Conservation (phyloP, 768 basidiomycete genomes). For the Trichaptum fuscoviolaceum region DNA sequence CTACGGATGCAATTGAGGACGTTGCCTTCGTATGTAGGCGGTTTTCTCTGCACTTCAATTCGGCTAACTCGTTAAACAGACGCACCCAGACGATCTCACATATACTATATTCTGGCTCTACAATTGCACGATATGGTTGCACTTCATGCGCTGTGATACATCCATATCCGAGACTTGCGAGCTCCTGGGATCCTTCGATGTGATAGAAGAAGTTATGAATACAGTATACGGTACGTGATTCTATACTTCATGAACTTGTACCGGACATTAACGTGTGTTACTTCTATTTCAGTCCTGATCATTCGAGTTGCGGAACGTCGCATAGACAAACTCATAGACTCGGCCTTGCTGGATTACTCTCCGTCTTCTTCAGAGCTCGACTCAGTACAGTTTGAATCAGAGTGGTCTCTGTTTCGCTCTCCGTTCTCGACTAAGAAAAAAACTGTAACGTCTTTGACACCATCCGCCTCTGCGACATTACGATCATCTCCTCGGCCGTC, state of each 20-base stretch:
- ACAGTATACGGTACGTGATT: slow-evolving; percentile 77
- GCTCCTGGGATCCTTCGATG: slow-evolving; percentile 73
- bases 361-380: slow-evolving; percentile 76
- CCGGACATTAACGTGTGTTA: slow-evolving; percentile 10
- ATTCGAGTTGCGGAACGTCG: slow-evolving; percentile 87
- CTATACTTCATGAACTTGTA: background rate
- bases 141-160: slow-evolving; percentile 83
- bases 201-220: slow-evolving; percentile 90
- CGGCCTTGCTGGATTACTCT: slow-evolving; percentile 76
- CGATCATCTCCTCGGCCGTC: slow-evolving; percentile 29
- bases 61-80: slow-evolving; percentile 37
- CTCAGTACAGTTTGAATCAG: slow-evolving; percentile 87
- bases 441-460: slow-evolving; percentile 22
- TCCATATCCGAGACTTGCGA: slow-evolving; percentile 77
- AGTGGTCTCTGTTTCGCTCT: slow-evolving; percentile 87
- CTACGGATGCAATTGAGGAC: slow-evolving; percentile 89
- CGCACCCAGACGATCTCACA: slow-evolving; percentile 76
- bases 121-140: slow-evolving; percentile 86
- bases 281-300: slow-evolving; percentile 66
- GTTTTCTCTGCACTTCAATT: slow-evolving; percentile 9
- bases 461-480: slow-evolving; percentile 15
- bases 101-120: slow-evolving; percentile 92
- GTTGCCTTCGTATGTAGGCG: slow-evolving; percentile 74
- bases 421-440: slow-evolving; percentile 59
- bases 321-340: slow-evolving; percentile 83